Percentiles rank a stretch among this genome's conserved stretches.
Conservation (phyloP, 345 rosid genomes). For the Salix viminalis region DNA sequence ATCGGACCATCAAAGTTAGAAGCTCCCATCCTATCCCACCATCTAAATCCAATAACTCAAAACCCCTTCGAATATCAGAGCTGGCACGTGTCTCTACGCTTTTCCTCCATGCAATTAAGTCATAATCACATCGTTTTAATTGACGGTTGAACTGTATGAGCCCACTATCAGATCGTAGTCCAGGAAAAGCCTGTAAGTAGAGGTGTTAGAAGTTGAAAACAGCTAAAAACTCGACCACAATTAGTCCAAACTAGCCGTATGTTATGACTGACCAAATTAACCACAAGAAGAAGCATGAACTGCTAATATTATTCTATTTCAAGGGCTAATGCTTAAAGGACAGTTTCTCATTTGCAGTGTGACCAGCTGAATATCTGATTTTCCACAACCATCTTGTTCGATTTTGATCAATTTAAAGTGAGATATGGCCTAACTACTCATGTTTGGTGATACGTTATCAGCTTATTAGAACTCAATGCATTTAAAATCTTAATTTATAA, state of each 20-base stretch:
- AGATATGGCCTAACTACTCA: background rate
- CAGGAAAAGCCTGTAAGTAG: slow-evolving; percentile 62
- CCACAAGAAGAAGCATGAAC: background rate
- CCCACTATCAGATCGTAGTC: slow-evolving; percentile 72
- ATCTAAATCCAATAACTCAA: slow-evolving; percentile 75
- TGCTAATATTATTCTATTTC: background rate
- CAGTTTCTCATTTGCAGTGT: background rate
- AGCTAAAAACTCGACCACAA: background rate
- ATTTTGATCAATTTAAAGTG: background rate
- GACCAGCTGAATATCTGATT: background rate
- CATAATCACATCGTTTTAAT: slow-evolving; percentile 84
- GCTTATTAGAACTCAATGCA: background rate
- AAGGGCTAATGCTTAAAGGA: slow-evolving; percentile 4
- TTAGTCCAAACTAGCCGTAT: background rate
- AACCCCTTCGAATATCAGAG: slow-evolving; percentile 68
- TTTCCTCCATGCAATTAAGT: slow-evolving; percentile 78
- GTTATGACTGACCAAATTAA: background rate
- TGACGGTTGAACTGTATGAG: slow-evolving; percentile 94
- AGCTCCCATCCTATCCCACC: slow-evolving; percentile 94
- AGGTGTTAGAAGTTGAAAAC: background rate
- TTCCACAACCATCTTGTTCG: background rate
- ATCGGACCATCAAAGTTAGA: slow-evolving; percentile 82
- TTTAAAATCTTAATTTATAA: background rate
- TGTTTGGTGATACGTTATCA: background rate
- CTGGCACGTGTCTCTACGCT: slow-evolving; percentile 77